Evolutionary conservation across 257 asterid genomes (phyloP), one percentile per base, ranked within the genome.

Genomic region (Gynochthodes officinalis): DNA sequence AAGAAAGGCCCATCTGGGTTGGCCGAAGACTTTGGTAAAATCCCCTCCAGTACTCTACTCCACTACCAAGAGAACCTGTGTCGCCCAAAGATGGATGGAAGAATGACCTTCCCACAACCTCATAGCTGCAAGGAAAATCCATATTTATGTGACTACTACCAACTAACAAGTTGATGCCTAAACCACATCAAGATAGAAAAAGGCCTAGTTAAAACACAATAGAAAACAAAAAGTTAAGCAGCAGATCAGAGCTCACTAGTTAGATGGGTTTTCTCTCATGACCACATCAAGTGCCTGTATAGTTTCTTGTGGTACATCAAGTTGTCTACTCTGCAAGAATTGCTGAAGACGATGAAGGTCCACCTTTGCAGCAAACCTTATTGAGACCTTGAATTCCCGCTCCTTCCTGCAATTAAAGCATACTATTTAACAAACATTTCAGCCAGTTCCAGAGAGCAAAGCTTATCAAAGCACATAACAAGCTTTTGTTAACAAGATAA

Each of bases 1-100:
- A 80, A 0, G 98, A 89, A 1, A 91, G 86, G 0, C 98, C 98
- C 96, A 93, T 93, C 76, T 93, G 98, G 6, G 96, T 86, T 10
- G 96, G 97, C 2, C 97, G 89, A 2, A 93, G 85, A 40, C 97
- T 91, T 67, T 91, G 97, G 63, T 89, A 93, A 68, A 83, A 93
- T 0, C 98, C 97, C 74, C 75, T 86, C 96, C 96, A 93, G 44
- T 87, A 88, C 21, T 85, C 83, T 0, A 91, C 12, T 7, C 98
- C 96, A 64, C 82, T 83, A 0, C 90, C 89, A 23, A 91, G 96
- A 30, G 59, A 58, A 14, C 91, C 97, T 1, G 0, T 0, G 0
- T 0, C n/a, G 1, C 90, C 98, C 78, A 90, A 70, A 0, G 2
- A 0, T 0, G 81, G 78, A 64, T 53, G 2, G 77, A 89, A 93